phyloP scores from a whole-genome alignment of 331 rosid genomes.

The Dryas integrifolia region DNA sequence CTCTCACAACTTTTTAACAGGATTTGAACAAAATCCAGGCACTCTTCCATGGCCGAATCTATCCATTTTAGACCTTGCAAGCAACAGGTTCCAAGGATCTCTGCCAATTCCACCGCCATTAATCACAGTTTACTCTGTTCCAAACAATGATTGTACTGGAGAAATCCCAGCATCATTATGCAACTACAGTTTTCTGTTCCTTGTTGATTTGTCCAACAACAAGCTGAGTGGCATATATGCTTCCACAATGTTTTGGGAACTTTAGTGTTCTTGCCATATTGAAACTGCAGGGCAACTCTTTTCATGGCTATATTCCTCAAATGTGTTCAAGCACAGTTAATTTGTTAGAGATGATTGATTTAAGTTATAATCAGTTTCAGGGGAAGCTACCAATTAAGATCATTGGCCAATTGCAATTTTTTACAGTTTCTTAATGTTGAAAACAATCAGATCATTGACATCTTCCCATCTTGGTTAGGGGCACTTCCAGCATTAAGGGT shows the following conservation, averaged over 20 bases:
- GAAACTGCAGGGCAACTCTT: neutral
- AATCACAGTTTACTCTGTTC: too few relatives aligned
- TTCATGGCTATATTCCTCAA: conserved; percentile 8
- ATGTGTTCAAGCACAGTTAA: neutral
- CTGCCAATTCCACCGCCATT: too few relatives aligned
- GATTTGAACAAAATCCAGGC: neutral
- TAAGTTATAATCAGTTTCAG: neutral
- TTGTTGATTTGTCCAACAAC: too few relatives aligned
- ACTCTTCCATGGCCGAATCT: too few relatives aligned
- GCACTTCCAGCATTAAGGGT: conserved; percentile 3
- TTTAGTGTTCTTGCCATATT: neutral
- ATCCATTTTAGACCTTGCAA: too few relatives aligned
- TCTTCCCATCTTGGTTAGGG: conserved; percentile 22
- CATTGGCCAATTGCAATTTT: neutral
- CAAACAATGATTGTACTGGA: too few relatives aligned
- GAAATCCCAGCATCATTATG: too few relatives aligned
- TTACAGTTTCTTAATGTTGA: neutral
- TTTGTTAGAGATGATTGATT: neutral
- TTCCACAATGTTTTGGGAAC: too few relatives aligned
- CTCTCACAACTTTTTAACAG: neutral
- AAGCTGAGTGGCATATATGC: too few relatives aligned
- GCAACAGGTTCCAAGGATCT: too few relatives aligned
- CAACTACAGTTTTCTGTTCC: too few relatives aligned
- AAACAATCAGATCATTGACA: conserved; percentile 7
- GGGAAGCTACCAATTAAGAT: conserved; percentile 20